Evolutionary conservation across 495 filamentous ascomycete genomes (phyloP).

Genomic region (Penicilliopsis zonata): DNA sequence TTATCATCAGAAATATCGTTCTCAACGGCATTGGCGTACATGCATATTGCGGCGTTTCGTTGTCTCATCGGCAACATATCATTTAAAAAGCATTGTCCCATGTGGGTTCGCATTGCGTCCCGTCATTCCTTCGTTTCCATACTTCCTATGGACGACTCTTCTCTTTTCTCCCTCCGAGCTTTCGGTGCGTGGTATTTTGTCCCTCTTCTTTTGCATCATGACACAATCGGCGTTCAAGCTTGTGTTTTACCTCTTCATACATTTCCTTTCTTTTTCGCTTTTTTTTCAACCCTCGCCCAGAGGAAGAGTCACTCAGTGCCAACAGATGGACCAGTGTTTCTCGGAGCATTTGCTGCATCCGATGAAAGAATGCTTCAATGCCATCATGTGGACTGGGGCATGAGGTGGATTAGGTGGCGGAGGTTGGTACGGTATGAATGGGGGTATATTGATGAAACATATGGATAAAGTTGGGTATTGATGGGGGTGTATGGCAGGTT

Average conservation of each 20-base stretch:
- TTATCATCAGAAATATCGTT: conserved; percentile 11
- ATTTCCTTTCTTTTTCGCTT: too few species aligned
- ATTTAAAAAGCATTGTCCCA: conserved; percentile 3
- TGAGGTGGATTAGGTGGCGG: too few species aligned
- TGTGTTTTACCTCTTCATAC: conserved; percentile 1
- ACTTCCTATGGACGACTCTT: conserved; percentile 1
- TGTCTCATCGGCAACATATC: conserved; percentile 11
- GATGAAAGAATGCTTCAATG: too few species aligned
- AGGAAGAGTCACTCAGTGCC: too few species aligned
- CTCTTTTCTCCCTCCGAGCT: conserved; percentile 1
- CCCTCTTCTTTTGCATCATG: conserved; percentile 7
- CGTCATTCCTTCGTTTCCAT: conserved; percentile 4
- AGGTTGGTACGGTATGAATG: too few species aligned
- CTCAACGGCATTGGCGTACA: conserved; percentile 11
- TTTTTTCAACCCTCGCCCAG: too few species aligned
- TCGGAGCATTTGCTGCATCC: too few species aligned
- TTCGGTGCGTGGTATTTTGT: conserved; percentile 9
- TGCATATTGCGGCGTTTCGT: conserved; percentile 18
- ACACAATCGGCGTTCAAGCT: conserved; percentile 11
- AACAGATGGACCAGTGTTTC: too few species aligned
- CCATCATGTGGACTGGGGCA: too few species aligned
- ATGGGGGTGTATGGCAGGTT: too few species aligned
- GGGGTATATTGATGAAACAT: too few species aligned
- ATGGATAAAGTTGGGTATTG: too few species aligned
- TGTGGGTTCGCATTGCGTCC: neutral